These are phyloP conservation scores for Bretziella fagacearum DNA, from an alignment of 2,329 filamentous ascomycete species.

Conservation along the genomic window DNA sequence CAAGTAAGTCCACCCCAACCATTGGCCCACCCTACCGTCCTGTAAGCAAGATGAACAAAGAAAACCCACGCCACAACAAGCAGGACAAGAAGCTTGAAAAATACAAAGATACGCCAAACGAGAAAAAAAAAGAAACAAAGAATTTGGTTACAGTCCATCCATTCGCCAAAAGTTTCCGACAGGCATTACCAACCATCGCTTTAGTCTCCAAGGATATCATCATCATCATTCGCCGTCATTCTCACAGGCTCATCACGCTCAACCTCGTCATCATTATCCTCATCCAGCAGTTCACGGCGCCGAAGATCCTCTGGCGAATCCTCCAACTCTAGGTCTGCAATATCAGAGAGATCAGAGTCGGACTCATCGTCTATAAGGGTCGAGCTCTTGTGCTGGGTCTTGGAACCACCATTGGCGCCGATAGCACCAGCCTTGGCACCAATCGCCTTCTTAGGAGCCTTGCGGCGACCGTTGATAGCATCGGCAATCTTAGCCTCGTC, in stretches of 20 bases:
- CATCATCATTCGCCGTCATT: constrained; percentile 15
- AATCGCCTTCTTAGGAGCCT: constrained; percentile 18
- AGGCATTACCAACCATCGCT: background rate
- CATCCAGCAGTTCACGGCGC: constrained; percentile 36
- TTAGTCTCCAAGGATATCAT: constrained; percentile 27
- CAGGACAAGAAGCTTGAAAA: background rate
- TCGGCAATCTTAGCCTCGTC: constrained; percentile 45
- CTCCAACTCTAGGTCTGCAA: constrained; percentile 22
- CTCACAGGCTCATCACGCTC: constrained; percentile 18
- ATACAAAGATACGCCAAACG: constrained; percentile 1
- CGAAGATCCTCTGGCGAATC: constrained; percentile 41
- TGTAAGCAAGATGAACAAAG: background rate
- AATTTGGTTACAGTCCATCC: constrained; percentile 8
- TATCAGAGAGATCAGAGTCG: constrained; percentile 13
- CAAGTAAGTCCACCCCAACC: background rate
- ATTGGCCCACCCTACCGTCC: background rate
- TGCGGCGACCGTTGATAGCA: constrained; percentile 24
- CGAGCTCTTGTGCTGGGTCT: constrained; percentile 22
- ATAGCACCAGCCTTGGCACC: constrained; percentile 9
- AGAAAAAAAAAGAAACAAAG: constrained; percentile 13
- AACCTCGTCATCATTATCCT: constrained; percentile 27
- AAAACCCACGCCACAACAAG: background rate
- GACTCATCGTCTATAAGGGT: constrained; percentile 8
- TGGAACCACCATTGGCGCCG: constrained; percentile 10
- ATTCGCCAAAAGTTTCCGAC: background rate